Evolutionary conservation across 176 grass and related monocot species (phyloP).

Genomic region (Puccinellia tenuiflora): DNA sequence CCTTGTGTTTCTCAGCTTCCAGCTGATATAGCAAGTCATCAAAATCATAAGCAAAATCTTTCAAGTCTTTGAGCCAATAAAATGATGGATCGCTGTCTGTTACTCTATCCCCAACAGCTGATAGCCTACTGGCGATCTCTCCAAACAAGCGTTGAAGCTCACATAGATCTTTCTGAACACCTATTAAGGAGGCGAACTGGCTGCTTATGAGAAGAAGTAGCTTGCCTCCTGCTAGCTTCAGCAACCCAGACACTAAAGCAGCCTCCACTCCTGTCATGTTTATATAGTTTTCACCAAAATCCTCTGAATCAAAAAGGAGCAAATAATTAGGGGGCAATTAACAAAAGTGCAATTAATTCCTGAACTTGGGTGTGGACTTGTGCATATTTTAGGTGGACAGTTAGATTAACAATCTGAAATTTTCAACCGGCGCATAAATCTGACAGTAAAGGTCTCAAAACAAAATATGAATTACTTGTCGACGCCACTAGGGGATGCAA

Average conservation of each 20-base stretch:
- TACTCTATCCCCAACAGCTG: too few relatives aligned
- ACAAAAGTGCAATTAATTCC: too few relatives aligned
- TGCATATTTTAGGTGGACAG: too few relatives aligned
- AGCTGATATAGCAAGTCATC: not conserved
- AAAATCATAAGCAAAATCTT: not conserved
- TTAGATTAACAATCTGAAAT: too few relatives aligned
- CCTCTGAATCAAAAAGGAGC: too few relatives aligned
- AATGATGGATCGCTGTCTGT: rapidly evolving
- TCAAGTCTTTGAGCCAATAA: not conserved
- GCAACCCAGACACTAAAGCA: not conserved
- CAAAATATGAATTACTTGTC: too few relatives aligned
- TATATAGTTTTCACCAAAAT: not conserved
- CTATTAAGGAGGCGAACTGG: not conserved
- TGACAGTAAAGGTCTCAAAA: too few relatives aligned
- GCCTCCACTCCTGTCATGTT: not conserved
- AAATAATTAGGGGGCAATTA: too few relatives aligned
- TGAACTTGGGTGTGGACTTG: too few relatives aligned
- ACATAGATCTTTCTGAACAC: not conserved
- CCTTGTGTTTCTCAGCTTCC: not conserved
- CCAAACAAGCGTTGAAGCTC: not conserved
- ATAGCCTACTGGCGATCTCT: not conserved
- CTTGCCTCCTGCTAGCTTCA: not conserved
- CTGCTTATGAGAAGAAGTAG: not conserved
- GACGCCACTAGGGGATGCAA: too few relatives aligned
- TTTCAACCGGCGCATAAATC: too few relatives aligned